A percentile compares a stretch with the other conserved stretches of the same genome.
Conservation (phyloP, 495 filamentous ascomycete genomes). For the Xylaria telfairii region DNA sequence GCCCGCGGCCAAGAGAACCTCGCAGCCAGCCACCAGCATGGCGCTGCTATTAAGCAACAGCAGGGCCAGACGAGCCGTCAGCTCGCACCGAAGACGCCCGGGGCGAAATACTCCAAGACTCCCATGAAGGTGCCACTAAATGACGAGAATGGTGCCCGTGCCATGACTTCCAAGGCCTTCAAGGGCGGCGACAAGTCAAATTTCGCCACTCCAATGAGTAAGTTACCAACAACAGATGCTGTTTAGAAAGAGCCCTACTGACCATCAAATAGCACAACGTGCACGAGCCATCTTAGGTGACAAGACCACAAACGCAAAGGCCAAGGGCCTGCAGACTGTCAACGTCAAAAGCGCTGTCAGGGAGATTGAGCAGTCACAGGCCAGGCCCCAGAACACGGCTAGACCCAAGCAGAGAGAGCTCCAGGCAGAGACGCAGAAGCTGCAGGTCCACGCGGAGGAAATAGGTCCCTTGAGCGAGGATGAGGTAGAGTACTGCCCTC, state of each 20-base stretch:
- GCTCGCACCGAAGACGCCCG: conserved; percentile 74
- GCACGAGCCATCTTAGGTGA: conserved; percentile 82
- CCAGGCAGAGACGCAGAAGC: conserved; percentile 52
- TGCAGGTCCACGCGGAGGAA: conserved; percentile 49
- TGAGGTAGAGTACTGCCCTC: conserved; percentile 62
- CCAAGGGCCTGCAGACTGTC: conserved; percentile 62
- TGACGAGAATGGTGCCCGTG: conserved; percentile 72
- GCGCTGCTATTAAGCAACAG: conserved; percentile 78
- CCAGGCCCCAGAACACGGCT: conserved; percentile 44
- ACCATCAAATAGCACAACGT: conserved; percentile 60
- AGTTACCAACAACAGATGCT: conserved; percentile 14
- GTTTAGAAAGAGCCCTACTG: conserved; percentile 30
- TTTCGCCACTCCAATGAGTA: conserved; percentile 86
- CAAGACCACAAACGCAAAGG: conserved; percentile 96
- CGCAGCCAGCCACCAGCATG: conserved; percentile 73
- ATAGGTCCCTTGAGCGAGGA: conserved; percentile 56
- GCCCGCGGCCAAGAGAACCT: conserved; percentile 90
- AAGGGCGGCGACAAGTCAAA: conserved; percentile 60
- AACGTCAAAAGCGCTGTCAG: conserved; percentile 49
- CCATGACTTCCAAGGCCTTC: conserved; percentile 62
- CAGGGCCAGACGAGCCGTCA: conserved; percentile 60
- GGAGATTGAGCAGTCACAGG: conserved; percentile 52
- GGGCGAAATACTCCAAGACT: conserved; percentile 77
- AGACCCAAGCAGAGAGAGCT: conserved; percentile 46
- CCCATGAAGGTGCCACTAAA: conserved; percentile 83